Evolutionary conservation across 768 basidiomycete species (phyloP).

Genomic region (Suillus subaureus): DNA sequence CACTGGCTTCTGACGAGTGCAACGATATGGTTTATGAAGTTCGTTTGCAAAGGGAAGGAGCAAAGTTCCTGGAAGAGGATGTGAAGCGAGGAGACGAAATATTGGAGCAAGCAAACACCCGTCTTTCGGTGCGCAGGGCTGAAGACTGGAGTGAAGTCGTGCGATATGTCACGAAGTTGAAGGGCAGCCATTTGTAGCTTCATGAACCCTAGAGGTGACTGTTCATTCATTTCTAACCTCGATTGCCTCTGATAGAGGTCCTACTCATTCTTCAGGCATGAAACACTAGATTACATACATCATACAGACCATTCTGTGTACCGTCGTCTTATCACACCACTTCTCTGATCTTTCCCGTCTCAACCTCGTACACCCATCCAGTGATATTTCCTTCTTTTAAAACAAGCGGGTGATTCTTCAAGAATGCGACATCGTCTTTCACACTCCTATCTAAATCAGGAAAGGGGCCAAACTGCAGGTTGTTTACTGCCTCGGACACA

Average conservation of each 20-base stretch:
- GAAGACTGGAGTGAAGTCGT: slow-evolving; percentile 63
- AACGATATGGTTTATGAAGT: slow-evolving; percentile 59
- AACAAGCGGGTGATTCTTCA: slow-evolving; percentile 59
- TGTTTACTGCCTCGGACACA: slow-evolving; percentile 49
- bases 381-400: slow-evolving; percentile 54
- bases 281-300: not conserved
- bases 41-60: slow-evolving; percentile 48
- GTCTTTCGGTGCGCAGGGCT: slow-evolving; percentile 51
- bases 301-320: not conserved
- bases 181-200: slow-evolving; percentile 1
- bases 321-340: slow-evolving; percentile 6
- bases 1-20: slow-evolving; percentile 42
- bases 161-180: slow-evolving; percentile 7
- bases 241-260: not conserved
- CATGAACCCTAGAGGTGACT: not conserved
- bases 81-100: slow-evolving; percentile 29
- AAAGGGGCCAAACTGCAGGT: slow-evolving; percentile 50
- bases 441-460: slow-evolving; percentile 51
- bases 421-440: slow-evolving; percentile 56
- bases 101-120: slow-evolving; percentile 45
- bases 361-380: slow-evolving; percentile 71
- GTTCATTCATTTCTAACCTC: not conserved
- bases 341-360: slow-evolving; percentile 54
- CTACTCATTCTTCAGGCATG: not conserved
- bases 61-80: slow-evolving; percentile 61